Conservation (phyloP, 208 protist species). For the Trichomonas vaginalis region DNA sequence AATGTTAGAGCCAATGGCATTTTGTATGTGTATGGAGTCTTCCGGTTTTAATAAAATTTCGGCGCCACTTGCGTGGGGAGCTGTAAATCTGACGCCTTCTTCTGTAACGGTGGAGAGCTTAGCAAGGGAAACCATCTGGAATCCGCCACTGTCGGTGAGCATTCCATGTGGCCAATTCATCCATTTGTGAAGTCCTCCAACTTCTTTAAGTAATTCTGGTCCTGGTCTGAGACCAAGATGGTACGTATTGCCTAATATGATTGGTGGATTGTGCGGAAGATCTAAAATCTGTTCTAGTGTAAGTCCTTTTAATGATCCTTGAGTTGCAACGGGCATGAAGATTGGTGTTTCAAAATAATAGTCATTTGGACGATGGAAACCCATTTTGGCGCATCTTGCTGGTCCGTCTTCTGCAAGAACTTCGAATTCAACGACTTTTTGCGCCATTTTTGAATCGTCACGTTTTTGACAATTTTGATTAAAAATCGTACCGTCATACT, state of each 20-base stretch:
- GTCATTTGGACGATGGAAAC: not conserved
- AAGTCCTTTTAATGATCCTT: conserved; percentile 28
- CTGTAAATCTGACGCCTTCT: conserved; percentile 89
- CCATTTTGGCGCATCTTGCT: not conserved
- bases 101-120: conserved; percentile 85
- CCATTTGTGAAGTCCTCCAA: conserved; percentile 81
- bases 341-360: conserved; percentile 25
- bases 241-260: conserved; percentile 95
- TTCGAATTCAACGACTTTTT: conserved; percentile 4
- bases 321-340: conserved; percentile 31
- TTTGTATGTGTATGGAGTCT: conserved; percentile 87
- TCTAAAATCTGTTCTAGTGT: conserved; percentile 54
- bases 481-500: too few species aligned
- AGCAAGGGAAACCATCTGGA: conserved; percentile 92
- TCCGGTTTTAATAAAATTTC: conserved; percentile 84
- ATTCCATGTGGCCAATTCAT: conserved; percentile 78
- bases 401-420: not conserved
- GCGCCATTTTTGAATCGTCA: not conserved
- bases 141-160: conserved; percentile 88
- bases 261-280: conserved; percentile 58
- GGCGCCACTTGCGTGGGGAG: conserved; percentile 73
- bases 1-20: conserved; percentile 91
- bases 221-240: conserved; percentile 78
- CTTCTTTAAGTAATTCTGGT: conserved; percentile 39
- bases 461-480: not conserved